Evolutionary conservation across 768 basidiomycete species (phyloP).

Genomic region (Lactarius hatsudake): DNA sequence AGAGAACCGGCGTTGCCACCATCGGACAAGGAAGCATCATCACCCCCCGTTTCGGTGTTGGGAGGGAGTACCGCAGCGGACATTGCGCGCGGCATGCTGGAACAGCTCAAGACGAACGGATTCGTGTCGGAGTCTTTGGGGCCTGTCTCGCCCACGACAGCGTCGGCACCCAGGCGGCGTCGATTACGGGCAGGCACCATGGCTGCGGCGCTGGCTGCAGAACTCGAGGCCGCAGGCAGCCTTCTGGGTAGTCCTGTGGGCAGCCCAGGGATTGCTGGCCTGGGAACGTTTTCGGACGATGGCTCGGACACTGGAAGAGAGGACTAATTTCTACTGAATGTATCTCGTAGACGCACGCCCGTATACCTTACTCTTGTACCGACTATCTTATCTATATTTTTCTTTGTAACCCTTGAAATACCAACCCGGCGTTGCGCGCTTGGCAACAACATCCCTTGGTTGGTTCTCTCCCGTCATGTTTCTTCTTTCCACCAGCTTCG

Average conservation of each 20-base stretch:
- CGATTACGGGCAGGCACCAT: constrained; percentile 26
- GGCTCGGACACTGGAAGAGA: constrained; percentile 26
- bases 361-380: constrained; percentile 1
- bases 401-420: not conserved
- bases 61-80: constrained; percentile 48
- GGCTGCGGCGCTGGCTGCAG: constrained; percentile 25
- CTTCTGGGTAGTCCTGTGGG: constrained; percentile 11
- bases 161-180: constrained; percentile 26
- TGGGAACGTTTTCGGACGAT: constrained; percentile 2
- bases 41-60: constrained; percentile 30
- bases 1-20: constrained; percentile 36
- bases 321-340: constrained; percentile 13
- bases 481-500: constrained; percentile 27
- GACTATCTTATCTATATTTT: constrained; percentile 22
- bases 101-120: constrained; percentile 67
- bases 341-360: constrained; percentile 16
- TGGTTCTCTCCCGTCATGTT: constrained; percentile 5
- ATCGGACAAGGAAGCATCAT: constrained; percentile 28
- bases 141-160: constrained; percentile 28
- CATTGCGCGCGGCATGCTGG: constrained; percentile 73
- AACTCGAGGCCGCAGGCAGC: constrained; percentile 25
- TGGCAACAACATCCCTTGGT: not conserved
- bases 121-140: constrained; percentile 41
- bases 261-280: constrained; percentile 13
- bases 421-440: not conserved